Base-by-base conservation (phyloP, 1,284 basidiomycete species). In the Porogramme epimiltina region DNA sequence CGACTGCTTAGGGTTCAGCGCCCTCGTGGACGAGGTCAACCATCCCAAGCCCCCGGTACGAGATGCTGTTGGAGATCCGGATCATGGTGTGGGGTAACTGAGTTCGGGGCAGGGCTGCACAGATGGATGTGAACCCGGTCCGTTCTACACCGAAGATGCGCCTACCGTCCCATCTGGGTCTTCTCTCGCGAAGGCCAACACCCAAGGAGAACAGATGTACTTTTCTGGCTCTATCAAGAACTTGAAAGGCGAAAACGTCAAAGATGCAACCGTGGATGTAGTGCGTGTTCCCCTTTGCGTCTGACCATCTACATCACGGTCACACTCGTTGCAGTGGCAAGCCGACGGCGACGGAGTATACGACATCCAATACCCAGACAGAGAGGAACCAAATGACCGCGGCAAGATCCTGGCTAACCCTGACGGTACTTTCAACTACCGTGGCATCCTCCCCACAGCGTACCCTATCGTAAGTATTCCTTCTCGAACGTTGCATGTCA, bases 331-430 rank as follows among this genome's bases (percentile, higher is more conserved):
- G n/a, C 49, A 71, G 70, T 75, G 73, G 73, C 72, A 75, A 66
- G 70, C 73, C 28, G 73, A 75, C 51, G 71, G 70, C 4, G 68
- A 73, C 43, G 73, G 73, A 6, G 58, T 72, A 11, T 75, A 75
- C 55, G 73, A 75, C 49, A 71, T 73, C 28, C 72, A 74, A 50
- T 72, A 73, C 45, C 68, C 66, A 8, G 64, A 66, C 39, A 62
- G 69, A 13, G 60, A 62, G 20, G 69, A 68, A 31, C 62, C 69
- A n/a, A 70, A 74, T 48, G 71, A 73, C 58, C 67, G 73, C 9
- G 73, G 68, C 37, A 62, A 66, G 23, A 70, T 75, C 44, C 52
- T 69, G 10, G 71, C 70, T 2, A 66, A 71, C 45, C 59, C 65
- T 11, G 61, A 68, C 41, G 73, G 73, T 22, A 59, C 60, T 15